Base-by-base conservation (phyloP, 2,329 filamentous ascomycete species). In the Scedosporium minutisporum region DNA sequence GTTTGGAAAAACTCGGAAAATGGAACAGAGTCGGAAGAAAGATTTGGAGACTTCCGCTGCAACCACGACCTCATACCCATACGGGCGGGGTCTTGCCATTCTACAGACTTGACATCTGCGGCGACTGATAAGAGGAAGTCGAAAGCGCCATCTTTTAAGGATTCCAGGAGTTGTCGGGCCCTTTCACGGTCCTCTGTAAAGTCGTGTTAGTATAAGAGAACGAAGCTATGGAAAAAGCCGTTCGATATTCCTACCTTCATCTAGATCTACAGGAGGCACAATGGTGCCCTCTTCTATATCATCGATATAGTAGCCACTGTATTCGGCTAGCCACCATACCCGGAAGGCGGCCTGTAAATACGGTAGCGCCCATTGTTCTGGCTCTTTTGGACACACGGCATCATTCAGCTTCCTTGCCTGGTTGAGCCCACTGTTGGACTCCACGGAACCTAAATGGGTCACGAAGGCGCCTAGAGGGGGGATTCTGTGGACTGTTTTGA, bases 271-370 rank as follows among this genome's bases (percentile, higher is more conserved):
- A 58, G 82, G 83, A 53, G 80, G 79, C 1, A 73, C 74, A 29
- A 86, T 78, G 27, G 80, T 79, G 58, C 83, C 80, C 65, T 83
- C 79, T 41, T 84, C 81, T 21, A 84, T 82, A 68, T 88, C 84
- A 68, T 96, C 91, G 63, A 90, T 81, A 71, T 93, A 96, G 80
- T 91, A 90, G 2, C 91, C 91, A 67, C 90, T 95, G 75, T 97
- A 97, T 70, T 97, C 92, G 38, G 91, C 88, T 57, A 97, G 82
- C 95, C 95, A 99, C 82, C 90, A 92, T 4, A 88, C 85, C 62
- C 85, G 83, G 12, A 93, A 82, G 3, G 91, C 88, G 57, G 93
- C 90, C 68, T 93, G 88, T 12, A 97, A 82, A 67, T 87, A 88
- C 16, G 87, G 80, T 46, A 96, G 73, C 23, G 82, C 80, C 90